Base-by-base conservation (phyloP, 805 yeast genomes). In the Candida schatavii region DNA sequence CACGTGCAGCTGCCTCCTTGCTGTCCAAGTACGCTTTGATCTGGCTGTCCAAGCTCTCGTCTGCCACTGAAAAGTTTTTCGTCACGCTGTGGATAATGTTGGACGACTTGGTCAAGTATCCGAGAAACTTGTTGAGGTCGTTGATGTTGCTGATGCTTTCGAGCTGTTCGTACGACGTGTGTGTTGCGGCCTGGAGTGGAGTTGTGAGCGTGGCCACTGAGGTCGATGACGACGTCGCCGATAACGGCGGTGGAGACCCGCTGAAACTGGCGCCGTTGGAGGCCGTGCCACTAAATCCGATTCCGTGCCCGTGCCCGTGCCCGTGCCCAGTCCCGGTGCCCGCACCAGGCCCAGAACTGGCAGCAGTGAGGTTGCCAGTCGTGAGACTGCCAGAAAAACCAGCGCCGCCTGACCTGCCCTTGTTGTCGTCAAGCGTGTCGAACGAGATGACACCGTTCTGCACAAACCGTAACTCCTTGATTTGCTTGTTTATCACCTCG, bases 371-470 rank as follows among this genome's bases (percentile, higher is more conserved):
- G n/a, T n/a, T n/a, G n/a, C n/a, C n/a, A n/a, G n/a, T n/a, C n/a
- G n/a, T n/a, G n/a, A n/a, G n/a, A n/a, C n/a, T n/a, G n/a, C n/a
- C n/a, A n/a, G 20, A 13, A 15, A 32, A n/a, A 11, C 19, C 6
- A 19, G 18, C 20, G 18, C 19, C 20, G 14, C 20, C 35, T 15
- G 11, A 7, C 11, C 27, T 23, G 27, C 27, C 27, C 27, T 23
- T 33, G n/a, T 35, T 35, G 28, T 36, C 34, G 19, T 51, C 48
- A 29, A 69, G 51, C 2, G 73, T 72, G 49, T 69, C 74, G 40
- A 66, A 57, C 0, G 74, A 63, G 37, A 70, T 68, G 30, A 68
- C 71, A 4, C 75, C 75, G 45, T 64, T 68, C 47, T 68, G 70
- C 3, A 69, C 72, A 48, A 70, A 68, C 35, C 56, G 59, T 26